Evolutionary conservation across 768 basidiomycete species (phyloP), one percentile per base, ranked within the genome.

Genomic region (Mycena latifolia): DNA sequence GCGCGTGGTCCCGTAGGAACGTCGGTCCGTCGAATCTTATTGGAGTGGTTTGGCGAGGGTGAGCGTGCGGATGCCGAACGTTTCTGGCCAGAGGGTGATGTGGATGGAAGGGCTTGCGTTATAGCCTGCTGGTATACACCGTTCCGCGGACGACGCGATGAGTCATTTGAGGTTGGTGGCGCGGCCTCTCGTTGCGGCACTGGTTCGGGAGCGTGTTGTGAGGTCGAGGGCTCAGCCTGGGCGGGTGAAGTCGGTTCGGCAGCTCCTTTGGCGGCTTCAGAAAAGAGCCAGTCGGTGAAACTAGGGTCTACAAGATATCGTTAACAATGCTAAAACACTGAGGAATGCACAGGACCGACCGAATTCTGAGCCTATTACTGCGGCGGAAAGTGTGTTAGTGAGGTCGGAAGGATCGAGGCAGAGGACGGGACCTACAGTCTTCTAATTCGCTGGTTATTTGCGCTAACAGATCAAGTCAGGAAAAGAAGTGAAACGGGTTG

Each of bases 281-380:
- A 78, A 74, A 97, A 98, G 24, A 98, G 79, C 95, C 95, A 97
- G 61, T 92, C 89, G 33, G 94, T 95, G 78, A 98, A 97, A 63
- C 84, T 88, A 48, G 88, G 78, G 74, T 96, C 95, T 94, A 72
- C 15, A 56, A 46, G 66, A 48, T 29, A 52, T 55, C 22, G 48
- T 75, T n/a, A 77, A 72, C 51, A 50, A 50, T 39, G 29, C 20
- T 37, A 18, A 35, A 63, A 58, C 46, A 46, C 52, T 17, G 41
- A 59, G 39, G 55, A 41, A 55, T 37, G 47, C 55, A 45, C 48
- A 62, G 78, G 41, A 9, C 84, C 68, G 77, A 92, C 92, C 91
- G 77, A 89, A 94, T 66, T 95, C 92, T 12, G 88, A 73, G n/a
- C 94, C 94, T 81, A 96, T 94, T 66, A 87, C 87, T 84, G 70